A percentile compares a stretch with the other conserved stretches of the same genome.
phyloP scores from a whole-genome alignment of 257 asterid genomes.

The Fraxinus americana region DNA sequence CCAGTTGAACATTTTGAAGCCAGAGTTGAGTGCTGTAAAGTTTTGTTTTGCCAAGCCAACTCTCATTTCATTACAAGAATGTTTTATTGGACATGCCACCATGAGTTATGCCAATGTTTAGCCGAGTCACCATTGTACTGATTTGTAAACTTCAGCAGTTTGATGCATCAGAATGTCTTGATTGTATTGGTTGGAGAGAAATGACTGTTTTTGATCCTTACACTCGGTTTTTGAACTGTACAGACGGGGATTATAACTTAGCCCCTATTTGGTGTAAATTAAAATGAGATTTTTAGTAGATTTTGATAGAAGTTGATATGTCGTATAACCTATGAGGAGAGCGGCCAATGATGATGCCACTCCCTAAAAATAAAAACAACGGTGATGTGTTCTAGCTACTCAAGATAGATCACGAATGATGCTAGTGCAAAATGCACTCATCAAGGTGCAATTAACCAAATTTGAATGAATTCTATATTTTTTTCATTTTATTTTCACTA shows the following conservation, averaged over 20 bases:
- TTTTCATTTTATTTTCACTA: no score
- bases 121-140: background rate
- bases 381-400: no score
- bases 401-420: no score
- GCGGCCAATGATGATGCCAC: no score
- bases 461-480: no score
- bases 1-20: background rate
- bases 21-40: conserved; percentile 12
- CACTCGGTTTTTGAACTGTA: background rate
- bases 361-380: no score
- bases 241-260: background rate
- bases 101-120: background rate
- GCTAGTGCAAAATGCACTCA: no score
- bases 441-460: no score
- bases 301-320: no score
- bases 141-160: conserved; percentile 23
- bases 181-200: background rate
- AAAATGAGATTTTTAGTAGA: no score
- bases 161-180: conserved; percentile 10
- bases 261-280: no score
- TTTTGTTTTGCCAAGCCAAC: background rate
- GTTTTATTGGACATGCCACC: conserved; percentile 1
- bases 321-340: no score
- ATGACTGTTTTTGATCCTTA: background rate
- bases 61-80: background rate